Evolutionary conservation across 176 grass and related monocot genomes (phyloP), one percentile per base, ranked within the genome.

Genomic region (Eleusine indica): DNA sequence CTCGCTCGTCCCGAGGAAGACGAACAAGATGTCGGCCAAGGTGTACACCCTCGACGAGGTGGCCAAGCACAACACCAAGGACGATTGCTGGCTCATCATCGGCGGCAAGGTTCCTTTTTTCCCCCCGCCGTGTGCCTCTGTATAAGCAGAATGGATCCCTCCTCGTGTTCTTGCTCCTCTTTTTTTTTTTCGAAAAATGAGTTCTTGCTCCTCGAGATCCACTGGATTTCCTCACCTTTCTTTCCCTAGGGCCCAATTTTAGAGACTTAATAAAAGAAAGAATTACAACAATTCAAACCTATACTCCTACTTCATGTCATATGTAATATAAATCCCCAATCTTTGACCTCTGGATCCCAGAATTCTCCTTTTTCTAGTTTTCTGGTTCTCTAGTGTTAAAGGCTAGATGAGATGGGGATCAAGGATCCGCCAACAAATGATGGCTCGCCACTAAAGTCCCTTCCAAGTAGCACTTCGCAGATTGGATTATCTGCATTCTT

Each of bases 61-160:
- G 68, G 48, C 88, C 75, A 86, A 79, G 74, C 88, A 90, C 84
- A 87, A 60, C 84, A 19, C 84, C 74, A 90, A 87, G 88, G 84
- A 90, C 32, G 88, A 90, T 68, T 90, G 88, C 84, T 90, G 88
- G 88, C 80, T 90, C 22, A 25, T 90, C 84, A 90, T 90, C 84
- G 61, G 32, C 80, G 88, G 88, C 32, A 86, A 90, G 88, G 88
- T 90, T 1, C 0, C 18, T 18, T 7, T 75, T 4, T 29, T 1
- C 29, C 18, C 7, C 74, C 35, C 32, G 32, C 32, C 2, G 32
- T 2, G 32, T 65, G 12, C 29, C 3, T 6, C 16, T 22, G 14
- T 28, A 1, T 22, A 28, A 62, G 21, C 22, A 6, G 52, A 56
- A 35, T 4, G 9, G 16, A 11, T 56, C 28, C 9, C 30, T 10